phyloP scores from a whole-genome alignment of 768 basidiomycete genomes.

The Tricholoma matsutake region DNA sequence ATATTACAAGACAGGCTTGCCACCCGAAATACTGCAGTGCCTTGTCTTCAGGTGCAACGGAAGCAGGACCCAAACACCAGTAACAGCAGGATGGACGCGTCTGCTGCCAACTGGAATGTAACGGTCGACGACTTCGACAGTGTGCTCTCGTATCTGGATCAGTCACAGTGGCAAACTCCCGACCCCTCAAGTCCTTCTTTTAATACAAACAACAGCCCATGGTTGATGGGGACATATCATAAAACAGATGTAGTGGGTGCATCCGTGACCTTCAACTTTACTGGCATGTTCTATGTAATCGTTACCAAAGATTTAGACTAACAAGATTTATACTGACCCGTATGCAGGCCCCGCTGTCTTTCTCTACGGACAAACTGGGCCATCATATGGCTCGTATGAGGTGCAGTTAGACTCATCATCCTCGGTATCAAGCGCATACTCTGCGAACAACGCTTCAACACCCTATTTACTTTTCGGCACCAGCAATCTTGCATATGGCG shows the following conservation, averaged over 20 bases:
- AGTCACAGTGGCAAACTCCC: constrained; percentile 40
- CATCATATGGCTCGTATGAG: constrained; percentile 40
- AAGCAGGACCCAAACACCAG: neutral
- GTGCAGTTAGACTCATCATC: constrained; percentile 34
- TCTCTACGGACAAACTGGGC: constrained; percentile 41
- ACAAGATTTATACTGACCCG: neutral
- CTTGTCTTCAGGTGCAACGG: too few species aligned
- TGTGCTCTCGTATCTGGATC: constrained; percentile 37
- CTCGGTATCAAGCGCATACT: constrained; percentile 30
- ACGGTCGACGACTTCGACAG: constrained; percentile 50
- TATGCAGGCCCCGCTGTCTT: constrained; percentile 39
- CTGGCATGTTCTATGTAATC: constrained; percentile 26
- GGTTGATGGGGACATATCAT: constrained; percentile 45
- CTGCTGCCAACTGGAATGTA: constrained; percentile 41
- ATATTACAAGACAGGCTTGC: too few species aligned
- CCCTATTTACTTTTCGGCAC: constrained; percentile 32
- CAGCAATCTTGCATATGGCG: constrained; percentile 34
- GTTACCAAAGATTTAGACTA: neutral
- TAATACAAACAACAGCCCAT: constrained; percentile 31
- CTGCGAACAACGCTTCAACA: constrained; percentile 28
- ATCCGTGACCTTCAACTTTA: constrained; percentile 39
- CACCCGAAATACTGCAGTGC: too few species aligned
- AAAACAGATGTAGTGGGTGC: constrained; percentile 35
- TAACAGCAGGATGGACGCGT: constrained; percentile 34
- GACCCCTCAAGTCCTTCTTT: constrained; percentile 42